Conservation (phyloP, 345 rosid genomes). For the Moringa oleifera region DNA sequence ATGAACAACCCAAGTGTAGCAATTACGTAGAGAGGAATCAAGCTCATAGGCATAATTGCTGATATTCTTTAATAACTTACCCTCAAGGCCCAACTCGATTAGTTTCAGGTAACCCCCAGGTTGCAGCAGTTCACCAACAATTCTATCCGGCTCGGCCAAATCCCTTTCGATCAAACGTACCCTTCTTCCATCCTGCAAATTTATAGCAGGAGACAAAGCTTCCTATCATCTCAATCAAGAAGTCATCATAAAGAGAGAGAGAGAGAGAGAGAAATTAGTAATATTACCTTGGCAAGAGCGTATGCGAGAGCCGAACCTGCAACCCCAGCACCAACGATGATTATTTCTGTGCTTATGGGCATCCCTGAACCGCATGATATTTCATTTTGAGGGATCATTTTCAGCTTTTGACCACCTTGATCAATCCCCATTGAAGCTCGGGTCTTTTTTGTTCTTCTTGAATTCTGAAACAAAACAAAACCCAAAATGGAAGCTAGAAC, state of each 20-base stretch:
- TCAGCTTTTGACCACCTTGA: neutral
- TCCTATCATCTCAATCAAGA: neutral
- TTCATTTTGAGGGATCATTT: neutral
- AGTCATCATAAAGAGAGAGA: neutral
- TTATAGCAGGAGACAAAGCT: neutral
- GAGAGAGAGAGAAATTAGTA: neutral
- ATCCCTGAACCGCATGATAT: neutral
- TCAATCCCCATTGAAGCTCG: slow-evolving; percentile 4
- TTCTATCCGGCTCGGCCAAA: slow-evolving; percentile 43
- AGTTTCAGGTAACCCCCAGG: no score
- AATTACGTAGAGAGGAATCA: no score
- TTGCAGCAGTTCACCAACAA: slow-evolving; percentile 63
- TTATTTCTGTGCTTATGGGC: slow-evolving; percentile 14
- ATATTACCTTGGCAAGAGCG: slow-evolving; percentile 41
- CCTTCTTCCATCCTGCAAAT: slow-evolving; percentile 49
- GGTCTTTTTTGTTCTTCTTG: neutral
- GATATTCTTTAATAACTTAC: slow-evolving; percentile 13
- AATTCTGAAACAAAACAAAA: neutral
- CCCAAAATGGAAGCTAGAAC: slow-evolving; percentile 9
- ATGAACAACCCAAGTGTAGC: no score
- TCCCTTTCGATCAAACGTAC: slow-evolving; percentile 60
- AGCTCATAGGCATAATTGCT: no score
- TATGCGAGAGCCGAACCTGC: slow-evolving; percentile 62
- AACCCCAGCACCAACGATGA: no score
- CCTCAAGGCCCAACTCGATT: slow-evolving; percentile 46